Evolutionary conservation across 2,329 filamentous ascomycete genomes (phyloP), one percentile per base, ranked within the genome.

Genomic region (Ceratocystis smalleyi): DNA sequence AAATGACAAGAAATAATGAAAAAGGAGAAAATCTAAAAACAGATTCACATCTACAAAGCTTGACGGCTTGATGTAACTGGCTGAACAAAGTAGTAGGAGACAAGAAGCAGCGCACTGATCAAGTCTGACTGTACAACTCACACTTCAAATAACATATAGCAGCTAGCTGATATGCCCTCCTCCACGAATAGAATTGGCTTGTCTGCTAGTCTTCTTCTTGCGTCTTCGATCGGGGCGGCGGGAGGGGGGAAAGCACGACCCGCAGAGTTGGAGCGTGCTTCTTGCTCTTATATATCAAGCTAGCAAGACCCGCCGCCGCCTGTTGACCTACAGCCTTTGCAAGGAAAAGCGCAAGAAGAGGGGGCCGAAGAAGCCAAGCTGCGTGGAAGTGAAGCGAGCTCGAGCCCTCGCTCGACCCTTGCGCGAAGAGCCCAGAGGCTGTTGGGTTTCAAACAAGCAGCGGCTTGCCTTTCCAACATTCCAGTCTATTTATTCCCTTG

Each of bases 191-290:
- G 24, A 32, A 57, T 57, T 30, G 30, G 54, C 54, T 57, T 30
- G 54, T 57, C 54, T 57, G 30, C 54, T 57, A 57, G 54, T 57
- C 54, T 40, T 40, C 12, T 40, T 40, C 35, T 40, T 40, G 35
- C 35, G 54, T 57, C 54, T 57, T 57, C 54, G 24, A 57, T 35
- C 47, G 3, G 10, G 35, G 54, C 54, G 35, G 54, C 54, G 54
- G 54, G 54, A 57, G 54, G 54, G 54, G 54, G n/a, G 19, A n/a
- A 40, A 40, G 35, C 35, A 40, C 54, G 10, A 57, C 24, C 54
- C 32, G 54, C n/a, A 57, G 54, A 27, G 54, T 57, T 57, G 54
- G 54, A 17, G 54, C 54, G 54, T 57, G 54, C 54, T 57, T 57
- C 54, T 57, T 57, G 27, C 19, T 57, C 54, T 57, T 57, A 57